Evolutionary conservation across 2,329 filamentous ascomycete genomes (phyloP), one percentile per base, ranked within the genome.

Genomic region (Trichoderma sp.): DNA sequence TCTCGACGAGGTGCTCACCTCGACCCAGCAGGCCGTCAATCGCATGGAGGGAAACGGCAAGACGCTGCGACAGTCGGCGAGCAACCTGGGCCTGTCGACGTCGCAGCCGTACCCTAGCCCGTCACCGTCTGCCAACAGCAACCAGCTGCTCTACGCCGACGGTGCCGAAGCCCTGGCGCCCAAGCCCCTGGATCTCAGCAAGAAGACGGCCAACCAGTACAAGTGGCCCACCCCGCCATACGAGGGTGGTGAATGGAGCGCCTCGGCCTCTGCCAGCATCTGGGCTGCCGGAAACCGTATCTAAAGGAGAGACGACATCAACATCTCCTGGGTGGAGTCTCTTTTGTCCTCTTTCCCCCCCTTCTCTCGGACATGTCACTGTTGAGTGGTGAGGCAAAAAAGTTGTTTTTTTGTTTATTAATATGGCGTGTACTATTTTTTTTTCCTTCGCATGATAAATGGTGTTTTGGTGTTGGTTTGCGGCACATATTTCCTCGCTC

Each of bases 211-310:
- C 13, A 80, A 74, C 22, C 81, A 86, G 70, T 83, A 86, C 74
- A 95, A 97, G 80, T 97, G 94, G 91, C 94, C 94, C 3, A 98
- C 95, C 17, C 95, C 95, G 25, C 94, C 95, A 4, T 97, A 97
- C 73, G 94, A 97, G 75, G 94, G 97, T 74, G 89, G 90, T 52
- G 94, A 97, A 77, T 98, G 94, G 94, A 93, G 91, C 19, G 89
- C 91, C 9, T 90, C 92, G 50, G 91, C 92, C 34, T 88, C 93
- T 12, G 91, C 92, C 6, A 93, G 91, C 79, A 93, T 94, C 72
- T 91, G 92, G 83, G 90, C 90, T 64, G 88, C 89, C 35, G 87
- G 90, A 71, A 89, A 85, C 77, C 84, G 86, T 72, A 86, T 89
- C 74, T 90, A 22, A 54, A 54, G 10, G 52, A 54, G 17, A 37